Percentiles rank a stretch among this genome's conserved stretches.
Evolutionary conservation across 352 stramenopile species (phyloP).

Genomic region (Sclerospora graminicola): DNA sequence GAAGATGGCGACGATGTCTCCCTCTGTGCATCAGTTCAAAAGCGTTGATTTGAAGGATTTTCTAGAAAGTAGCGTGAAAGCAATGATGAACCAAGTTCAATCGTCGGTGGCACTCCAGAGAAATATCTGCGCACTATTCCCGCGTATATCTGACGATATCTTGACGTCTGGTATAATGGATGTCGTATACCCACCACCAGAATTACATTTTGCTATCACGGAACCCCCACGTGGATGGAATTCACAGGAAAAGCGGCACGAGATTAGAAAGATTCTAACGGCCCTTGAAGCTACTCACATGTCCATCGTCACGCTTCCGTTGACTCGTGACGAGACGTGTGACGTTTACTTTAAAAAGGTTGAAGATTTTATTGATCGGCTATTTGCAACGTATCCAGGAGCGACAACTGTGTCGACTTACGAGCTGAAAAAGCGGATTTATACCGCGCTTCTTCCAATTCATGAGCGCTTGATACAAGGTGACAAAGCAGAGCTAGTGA

Average conservation of each 20-base stretch:
- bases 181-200: constrained; percentile 23
- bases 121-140: constrained; percentile 16
- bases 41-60: constrained; percentile 33
- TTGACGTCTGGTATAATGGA: constrained; percentile 23
- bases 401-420: constrained; percentile 29
- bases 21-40: constrained; percentile 12
- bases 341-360: constrained; percentile 46
- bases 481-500: constrained; percentile 5
- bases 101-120: constrained; percentile 19
- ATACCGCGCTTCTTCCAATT: constrained; percentile 35
- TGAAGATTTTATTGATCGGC: constrained; percentile 38
- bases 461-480: constrained; percentile 29
- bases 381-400: constrained; percentile 29
- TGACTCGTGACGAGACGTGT: constrained; percentile 32
- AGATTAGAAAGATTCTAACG: constrained; percentile 20
- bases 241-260: constrained; percentile 17
- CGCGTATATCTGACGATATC: constrained; percentile 20
- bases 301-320: constrained; percentile 1
- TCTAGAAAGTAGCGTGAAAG: constrained; percentile 23
- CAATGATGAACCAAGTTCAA: constrained; percentile 23
- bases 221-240: constrained; percentile 30
- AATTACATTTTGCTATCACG: constrained; percentile 30
- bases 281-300: constrained; percentile 23
- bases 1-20: constrained; percentile 17
- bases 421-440: constrained; percentile 59